Evolutionary conservation across 1,139 yeast species (phyloP), one percentile per base, ranked within the genome.

Genomic region (Geotrichum australiense): DNA sequence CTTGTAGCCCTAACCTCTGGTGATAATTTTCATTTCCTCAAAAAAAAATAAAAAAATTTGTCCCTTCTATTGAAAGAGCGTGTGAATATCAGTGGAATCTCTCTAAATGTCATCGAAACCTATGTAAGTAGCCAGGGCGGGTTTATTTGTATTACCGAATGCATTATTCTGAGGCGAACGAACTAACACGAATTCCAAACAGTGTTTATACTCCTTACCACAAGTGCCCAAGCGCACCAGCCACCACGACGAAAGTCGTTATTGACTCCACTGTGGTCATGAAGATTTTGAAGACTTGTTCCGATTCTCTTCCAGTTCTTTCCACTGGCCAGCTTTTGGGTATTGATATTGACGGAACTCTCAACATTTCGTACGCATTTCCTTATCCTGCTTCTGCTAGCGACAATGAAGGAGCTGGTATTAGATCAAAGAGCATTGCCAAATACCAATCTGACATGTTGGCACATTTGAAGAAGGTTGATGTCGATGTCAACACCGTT

Each of bases 261-360:
- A 49, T 63, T 41, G 66, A 63, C 49, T 55, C 66, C 16, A 51
- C 58, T 24, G 89, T 75, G 26, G 80, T 81, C 41, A 69, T 85
- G 53, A 78, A 81, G 50, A 71, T 86, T 51, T 69, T 81, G 52
- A 78, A 82, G 61, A 86, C 83, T 61, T 78, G 87, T 12, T 72
- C 85, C 32, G 85, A 80, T 48, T 69, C 73, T 55, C 73, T 71
- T 56, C 87, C 93, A 31, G 69, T 77, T 15, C 68, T 80, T 25
- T 80, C 74, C 44, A 73, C 84, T 22, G 96, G 96, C 23, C 78
- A 89, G 37, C 69, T 86, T 42, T 74, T 81, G 45, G 96, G 95
- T 15, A 71, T 81, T 49, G 78, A 75, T 45, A 76, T 71, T 50
- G 74, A 63, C 27, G 78, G 74, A 45, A 72, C 50, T 20, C 57